Conservation (phyloP, 306 rosid species). For the Castanea crenata region DNA sequence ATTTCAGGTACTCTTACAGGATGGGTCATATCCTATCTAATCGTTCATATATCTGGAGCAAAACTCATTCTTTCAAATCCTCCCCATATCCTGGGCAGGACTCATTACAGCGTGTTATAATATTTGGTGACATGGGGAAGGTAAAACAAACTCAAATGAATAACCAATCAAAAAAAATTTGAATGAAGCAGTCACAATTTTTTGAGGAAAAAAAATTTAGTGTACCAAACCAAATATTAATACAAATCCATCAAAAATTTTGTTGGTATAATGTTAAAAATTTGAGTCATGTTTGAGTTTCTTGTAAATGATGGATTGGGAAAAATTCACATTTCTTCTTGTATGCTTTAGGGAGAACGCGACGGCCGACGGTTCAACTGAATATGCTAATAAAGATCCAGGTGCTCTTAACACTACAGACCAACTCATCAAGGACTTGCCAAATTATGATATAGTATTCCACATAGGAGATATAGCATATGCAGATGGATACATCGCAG, state of each 20-base stretch:
- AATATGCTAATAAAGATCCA: slow-evolving; percentile 73
- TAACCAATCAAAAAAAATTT: background rate
- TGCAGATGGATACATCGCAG: slow-evolving; percentile 86
- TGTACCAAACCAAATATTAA: background rate
- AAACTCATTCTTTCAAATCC: slow-evolving; percentile 64
- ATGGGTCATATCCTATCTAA: slow-evolving; percentile 49
- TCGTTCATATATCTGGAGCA: slow-evolving; percentile 55
- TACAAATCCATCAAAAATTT: no score
- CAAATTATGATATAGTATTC: slow-evolving; percentile 70
- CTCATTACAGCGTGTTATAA: slow-evolving; percentile 72
- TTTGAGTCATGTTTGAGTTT: background rate
- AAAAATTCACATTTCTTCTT: background rate
- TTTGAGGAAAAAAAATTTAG: background rate
- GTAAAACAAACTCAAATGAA: slow-evolving; percentile 27
- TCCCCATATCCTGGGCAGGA: slow-evolving; percentile 91
- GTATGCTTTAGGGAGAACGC: slow-evolving; percentile 70
- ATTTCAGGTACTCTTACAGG: slow-evolving; percentile 60
- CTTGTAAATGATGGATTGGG: no score
- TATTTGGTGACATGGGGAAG: slow-evolving; percentile 97
- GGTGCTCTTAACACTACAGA: slow-evolving; percentile 85
- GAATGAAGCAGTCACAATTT: slow-evolving; percentile 1
- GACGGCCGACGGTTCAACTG: slow-evolving; percentile 91
- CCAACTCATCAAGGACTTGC: slow-evolving; percentile 63
- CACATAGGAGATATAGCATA: slow-evolving; percentile 84
- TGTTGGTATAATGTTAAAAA: background rate